Conservation (phyloP, 805 yeast genomes). For the Danielozyma ontarioensis region DNA sequence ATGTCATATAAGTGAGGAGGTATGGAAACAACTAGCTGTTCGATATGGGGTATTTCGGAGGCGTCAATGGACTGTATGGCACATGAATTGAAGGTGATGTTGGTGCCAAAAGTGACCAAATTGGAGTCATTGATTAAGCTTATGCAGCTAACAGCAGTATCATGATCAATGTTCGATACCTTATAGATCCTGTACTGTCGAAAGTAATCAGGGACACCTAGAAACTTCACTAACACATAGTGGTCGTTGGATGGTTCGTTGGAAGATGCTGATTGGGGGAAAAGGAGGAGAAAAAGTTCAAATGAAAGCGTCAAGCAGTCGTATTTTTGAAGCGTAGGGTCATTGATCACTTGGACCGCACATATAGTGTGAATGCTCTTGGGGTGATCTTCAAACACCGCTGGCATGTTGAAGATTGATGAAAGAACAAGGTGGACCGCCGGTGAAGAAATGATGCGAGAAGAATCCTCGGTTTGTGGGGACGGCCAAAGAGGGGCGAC, state of each 20-base stretch:
- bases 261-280: conserved; percentile 15
- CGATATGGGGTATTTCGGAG: conserved; percentile 31
- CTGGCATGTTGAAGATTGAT: conserved; percentile 6
- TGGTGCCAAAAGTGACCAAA: conserved; percentile 26
- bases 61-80: conserved; percentile 29
- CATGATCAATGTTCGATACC: conserved; percentile 25
- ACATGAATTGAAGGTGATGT: conserved; percentile 40
- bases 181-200: conserved; percentile 30
- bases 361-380: conserved; percentile 22
- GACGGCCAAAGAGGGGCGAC: background rate
- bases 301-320: conserved; percentile 29
- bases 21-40: conserved; percentile 42
- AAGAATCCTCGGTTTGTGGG: no score
- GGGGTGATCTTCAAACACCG: conserved; percentile 1
- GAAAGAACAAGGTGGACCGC: background rate
- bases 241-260: conserved; percentile 1
- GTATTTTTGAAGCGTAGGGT: conserved; percentile 17
- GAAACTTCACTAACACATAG: conserved; percentile 27
- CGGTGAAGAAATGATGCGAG: background rate
- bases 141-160: conserved; percentile 23
- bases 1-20: conserved; percentile 39
- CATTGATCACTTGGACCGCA: conserved; percentile 26
- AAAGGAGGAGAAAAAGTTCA: conserved; percentile 28
- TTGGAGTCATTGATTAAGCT: conserved; percentile 35
- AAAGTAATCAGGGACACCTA: conserved; percentile 37